Evolutionary conservation across 2,329 filamentous ascomycete genomes (phyloP).

Genomic region (Emydomyces testavorans): DNA sequence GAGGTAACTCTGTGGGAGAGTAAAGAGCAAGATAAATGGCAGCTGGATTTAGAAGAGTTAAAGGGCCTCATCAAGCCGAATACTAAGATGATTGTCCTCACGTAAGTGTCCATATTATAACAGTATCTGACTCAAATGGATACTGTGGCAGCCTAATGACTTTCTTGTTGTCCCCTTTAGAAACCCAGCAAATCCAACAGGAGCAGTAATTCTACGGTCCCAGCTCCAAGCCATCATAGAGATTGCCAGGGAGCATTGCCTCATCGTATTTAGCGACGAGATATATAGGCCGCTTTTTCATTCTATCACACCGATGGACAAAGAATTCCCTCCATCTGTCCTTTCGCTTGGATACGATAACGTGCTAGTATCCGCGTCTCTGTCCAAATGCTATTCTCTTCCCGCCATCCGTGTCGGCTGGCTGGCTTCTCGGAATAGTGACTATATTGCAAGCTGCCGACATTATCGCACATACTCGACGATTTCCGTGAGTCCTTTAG

Average conservation of each 20-base stretch:
- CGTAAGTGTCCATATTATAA: constrained; percentile 29
- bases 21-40: constrained; percentile 51
- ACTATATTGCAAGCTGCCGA: constrained; percentile 53
- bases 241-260: constrained; percentile 50
- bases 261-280: constrained; percentile 64
- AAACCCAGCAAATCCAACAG: constrained; percentile 76
- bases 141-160: background rate
- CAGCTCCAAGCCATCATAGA: constrained; percentile 51
- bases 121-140: background rate
- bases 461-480: constrained; percentile 68
- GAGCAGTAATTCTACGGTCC: constrained; percentile 53
- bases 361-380: constrained; percentile 61
- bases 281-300: constrained; percentile 80
- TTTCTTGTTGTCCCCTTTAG: constrained; percentile 32
- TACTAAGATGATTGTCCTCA: constrained; percentile 51
- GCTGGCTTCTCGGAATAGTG: constrained; percentile 56
- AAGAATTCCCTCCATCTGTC: constrained; percentile 53
- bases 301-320: constrained; percentile 44
- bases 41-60: constrained; percentile 56
- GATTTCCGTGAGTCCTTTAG: constrained; percentile 72
- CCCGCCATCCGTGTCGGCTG: constrained; percentile 75
- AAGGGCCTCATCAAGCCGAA: constrained; percentile 46
- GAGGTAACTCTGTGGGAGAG: constrained; percentile 68
- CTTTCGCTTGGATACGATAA: constrained; percentile 61
- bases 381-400: constrained; percentile 76